Percentiles rank a stretch among this genome's conserved stretches.
phyloP scores from a whole-genome alignment of 805 yeast genomes.

The Blastobotrys peoriensis region DNA sequence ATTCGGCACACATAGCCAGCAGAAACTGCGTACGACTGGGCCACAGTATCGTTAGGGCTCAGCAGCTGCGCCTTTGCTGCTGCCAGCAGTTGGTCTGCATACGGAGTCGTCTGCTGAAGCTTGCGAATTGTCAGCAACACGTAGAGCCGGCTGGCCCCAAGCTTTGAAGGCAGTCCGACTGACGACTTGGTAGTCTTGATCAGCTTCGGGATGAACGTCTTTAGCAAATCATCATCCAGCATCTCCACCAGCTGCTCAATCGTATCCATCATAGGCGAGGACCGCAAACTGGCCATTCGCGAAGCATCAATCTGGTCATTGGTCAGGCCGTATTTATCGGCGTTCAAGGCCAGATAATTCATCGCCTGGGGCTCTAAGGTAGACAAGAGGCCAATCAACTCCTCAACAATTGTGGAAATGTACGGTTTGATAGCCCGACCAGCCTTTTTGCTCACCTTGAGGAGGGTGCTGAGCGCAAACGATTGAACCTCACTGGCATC shows the following conservation, averaged over 20 bases:
- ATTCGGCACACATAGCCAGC: constrained; percentile 72
- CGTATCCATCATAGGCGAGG: constrained; percentile 86
- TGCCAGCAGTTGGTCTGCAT: constrained; percentile 58
- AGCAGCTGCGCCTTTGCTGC: constrained; percentile 52
- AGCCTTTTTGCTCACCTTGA: constrained; percentile 61
- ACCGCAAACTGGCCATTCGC: constrained; percentile 63
- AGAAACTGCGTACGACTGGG: constrained; percentile 70
- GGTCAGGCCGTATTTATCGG: constrained; percentile 76
- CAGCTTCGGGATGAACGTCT: constrained; percentile 44
- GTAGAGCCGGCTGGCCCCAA: constrained; percentile 70
- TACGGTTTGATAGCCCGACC: constrained; percentile 55
- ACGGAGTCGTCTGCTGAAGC: constrained; percentile 37
- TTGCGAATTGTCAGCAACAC: constrained; percentile 59
- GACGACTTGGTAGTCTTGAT: constrained; percentile 56
- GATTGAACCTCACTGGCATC: constrained; percentile 79
- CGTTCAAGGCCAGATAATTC: constrained; percentile 80
- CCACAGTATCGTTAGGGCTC: constrained; percentile 67
- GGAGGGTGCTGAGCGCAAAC: constrained; percentile 72
- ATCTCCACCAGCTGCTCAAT: constrained; percentile 63
- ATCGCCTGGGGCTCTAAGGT: constrained; percentile 87
- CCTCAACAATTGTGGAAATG: constrained; percentile 61
- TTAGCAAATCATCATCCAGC: constrained; percentile 46
- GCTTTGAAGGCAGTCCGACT: constrained; percentile 88
- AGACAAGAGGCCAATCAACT: constrained; percentile 67
- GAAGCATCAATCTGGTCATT: constrained; percentile 69